Evolutionary conservation across 1,284 basidiomycete genomes (phyloP), one percentile per base, ranked within the genome.

Genomic region (Pascua sp.): DNA sequence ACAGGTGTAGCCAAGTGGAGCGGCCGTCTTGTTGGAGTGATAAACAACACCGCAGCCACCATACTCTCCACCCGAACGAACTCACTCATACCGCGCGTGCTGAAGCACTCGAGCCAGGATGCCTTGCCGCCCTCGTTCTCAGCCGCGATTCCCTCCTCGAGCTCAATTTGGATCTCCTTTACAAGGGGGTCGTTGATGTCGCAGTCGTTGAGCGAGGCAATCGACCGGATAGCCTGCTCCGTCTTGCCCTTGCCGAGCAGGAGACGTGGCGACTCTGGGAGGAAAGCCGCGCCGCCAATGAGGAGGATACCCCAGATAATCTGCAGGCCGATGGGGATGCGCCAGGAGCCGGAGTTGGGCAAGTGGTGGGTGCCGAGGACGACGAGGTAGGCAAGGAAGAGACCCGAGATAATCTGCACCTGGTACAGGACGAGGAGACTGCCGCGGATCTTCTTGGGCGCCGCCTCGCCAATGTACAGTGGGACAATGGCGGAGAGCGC

Each of bases 121-220:
- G 86, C 87, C 69, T 88, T 86, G 11, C 88, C 88, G 24, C 86
- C 87, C 59, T 86, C 83, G 65, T 88, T 89, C 72, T 89, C 86
- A 4, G 80, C 82, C 13, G 57, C 61, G 37, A 73, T 56, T 11
- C 67, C 64, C 36, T 81, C 83, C 62, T 86, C 81, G 51, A 91
- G 82, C 66, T 91, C 89, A 38, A 82, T 82, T 11, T 89, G 77
- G n/a, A 79, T 78, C 57, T 86, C 85, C 15, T 81, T 74, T 0
- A 89, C 87, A 8, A 88, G 70, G 0, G 81, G 78, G 57, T 88
- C 85, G 56, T 88, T 82, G 53, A 81, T 69, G 0, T 82, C 77
- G 17, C 87, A 82, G 40, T 82, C 79, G 66, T 89, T 89, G 45
- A 92, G 74, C 49, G 80, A 77, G 0, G 89, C 84, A 48, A 90